Evolutionary conservation across 2,329 filamentous ascomycete species (phyloP), one percentile per base, ranked within the genome.

Genomic region (Botrytis cinerea): DNA sequence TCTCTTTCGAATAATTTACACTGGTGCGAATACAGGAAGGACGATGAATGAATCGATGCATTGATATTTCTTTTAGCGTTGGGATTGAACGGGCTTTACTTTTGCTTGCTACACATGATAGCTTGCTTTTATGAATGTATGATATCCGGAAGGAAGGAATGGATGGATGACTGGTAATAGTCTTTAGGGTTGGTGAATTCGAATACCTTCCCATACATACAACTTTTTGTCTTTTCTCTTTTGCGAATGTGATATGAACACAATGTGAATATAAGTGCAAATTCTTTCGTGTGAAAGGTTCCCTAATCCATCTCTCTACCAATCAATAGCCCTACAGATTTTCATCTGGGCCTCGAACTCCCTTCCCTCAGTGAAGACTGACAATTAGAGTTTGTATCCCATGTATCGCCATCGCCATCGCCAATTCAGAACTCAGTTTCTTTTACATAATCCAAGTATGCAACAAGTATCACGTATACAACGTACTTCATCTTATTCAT

Each of bases 21-120:
- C 5, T 16, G 45, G 40, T n/a, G 16, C 46, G 2, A 28, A 40
- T 14, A 22, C 40, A 16, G 22, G 32, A 7, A 40, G 12, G 35
- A n/a, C 22, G 59, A 61, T 38, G 35, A 32, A 51, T 67, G 43
- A 25, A 35, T 28, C 12, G 22, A 28, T 22, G 14, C 12, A 18
- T 40, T n/a, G 25, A 7, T 67, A 67, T 40, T 67, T 67, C 14
- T 40, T 25, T 67, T 54, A 51, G 46, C 64, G 64, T 67, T 40
- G 64, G 64, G 46, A 67, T 40, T 51, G 45, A 35, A 40, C 25
- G 25, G 25, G 61, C 4, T 43, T 62, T 62, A 18, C 5, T n/a
- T 22, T 62, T 62, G 60, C 35, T 8, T n/a, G 38, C 57, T 40
- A 38, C 28, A 35, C 4, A 12, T 60, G 57, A 61, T 40, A 25